Base-by-base conservation (phyloP, 306 rosid genomes). In the Vachellia collinsii region DNA sequence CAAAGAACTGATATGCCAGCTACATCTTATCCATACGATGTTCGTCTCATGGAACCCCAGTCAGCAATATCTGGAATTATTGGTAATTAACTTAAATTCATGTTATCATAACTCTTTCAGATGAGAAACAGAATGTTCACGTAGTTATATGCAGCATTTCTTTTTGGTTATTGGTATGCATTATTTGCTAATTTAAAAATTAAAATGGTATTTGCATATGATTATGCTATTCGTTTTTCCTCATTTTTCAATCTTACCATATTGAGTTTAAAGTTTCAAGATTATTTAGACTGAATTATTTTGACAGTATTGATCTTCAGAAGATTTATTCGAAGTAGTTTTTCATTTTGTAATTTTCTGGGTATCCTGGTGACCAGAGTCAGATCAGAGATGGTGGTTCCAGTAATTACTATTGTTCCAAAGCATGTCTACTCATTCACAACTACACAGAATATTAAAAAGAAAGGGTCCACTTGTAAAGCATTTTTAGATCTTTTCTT, bases 21-120 rank as follows among this genome's bases (percentile, higher is more conserved):
- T 83, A 67, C 46, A 74, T 77, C 82, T 82, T 34, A 67, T 85
- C 83, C 98, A 14, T 91, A 90, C 74, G 97, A 94, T 84, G 78
- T 67, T 62, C 83, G 90, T 64, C 97, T 94, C 67, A 77, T 13
- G 64, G 92, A 88, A 81, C 95, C 99, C 74, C 93, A 91, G 72
- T 86, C 95, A 46, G 91, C 97, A 74, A 74, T 94, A 70, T 91
- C 95, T 66, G 95, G 95, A 86, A 84, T 87, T 59, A 38, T 92
- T 6, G 99, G 98, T 94, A 88, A 87, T 42, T 70, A 80, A 64
- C 75, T 7, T 81, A 65, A n/a, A 47, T 61, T 42, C 70, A 59
- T 50, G 69, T 41, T 68, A 53, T 47, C 37, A 56, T 44, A 14
- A 54, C 61, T 79, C 70, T 80, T 70, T 63, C 34, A 63, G 76